Conservation (phyloP, 768 basidiomycete species). For the Amanita molliuscula region DNA sequence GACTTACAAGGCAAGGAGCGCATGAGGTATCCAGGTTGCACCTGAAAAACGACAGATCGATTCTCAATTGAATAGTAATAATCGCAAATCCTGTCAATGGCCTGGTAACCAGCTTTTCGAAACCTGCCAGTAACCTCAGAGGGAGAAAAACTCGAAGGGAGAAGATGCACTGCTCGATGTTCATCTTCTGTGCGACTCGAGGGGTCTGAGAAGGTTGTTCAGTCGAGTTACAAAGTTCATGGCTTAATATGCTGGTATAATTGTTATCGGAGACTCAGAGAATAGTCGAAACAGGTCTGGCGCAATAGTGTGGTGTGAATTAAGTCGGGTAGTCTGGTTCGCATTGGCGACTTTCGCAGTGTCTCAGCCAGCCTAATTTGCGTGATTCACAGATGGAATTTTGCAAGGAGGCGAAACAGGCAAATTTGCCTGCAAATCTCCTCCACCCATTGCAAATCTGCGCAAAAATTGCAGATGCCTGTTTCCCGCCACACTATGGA, state of each 20-base stretch:
- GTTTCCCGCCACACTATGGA: too few relatives aligned
- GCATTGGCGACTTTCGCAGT: too few relatives aligned
- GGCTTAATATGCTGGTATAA: not conserved
- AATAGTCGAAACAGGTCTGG: too few relatives aligned
- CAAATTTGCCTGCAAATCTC: too few relatives aligned
- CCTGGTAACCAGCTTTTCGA: conserved; percentile 76
- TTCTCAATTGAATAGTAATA: conserved; percentile 65
- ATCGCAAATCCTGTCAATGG: conserved; percentile 85
- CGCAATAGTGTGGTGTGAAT: too few relatives aligned
- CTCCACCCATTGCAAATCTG: too few relatives aligned
- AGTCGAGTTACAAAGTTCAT: not conserved
- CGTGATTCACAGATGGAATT: too few relatives aligned
- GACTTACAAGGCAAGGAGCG: conserved; percentile 51
- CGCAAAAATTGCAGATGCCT: too few relatives aligned
- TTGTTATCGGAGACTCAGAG: not conserved
- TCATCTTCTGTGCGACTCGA: conserved; percentile 19
- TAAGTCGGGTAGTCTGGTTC: too few relatives aligned
- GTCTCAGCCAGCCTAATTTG: too few relatives aligned
- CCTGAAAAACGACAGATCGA: conserved; percentile 56
- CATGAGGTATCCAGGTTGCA: conserved; percentile 77
- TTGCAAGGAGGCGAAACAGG: too few relatives aligned
- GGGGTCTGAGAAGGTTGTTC: not conserved
- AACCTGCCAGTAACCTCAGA: conserved; percentile 37
- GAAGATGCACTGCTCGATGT: conserved; percentile 33
- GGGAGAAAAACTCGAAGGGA: not conserved